Conservation (phyloP, 257 asterid genomes). For the Marsdenia floribunda region DNA sequence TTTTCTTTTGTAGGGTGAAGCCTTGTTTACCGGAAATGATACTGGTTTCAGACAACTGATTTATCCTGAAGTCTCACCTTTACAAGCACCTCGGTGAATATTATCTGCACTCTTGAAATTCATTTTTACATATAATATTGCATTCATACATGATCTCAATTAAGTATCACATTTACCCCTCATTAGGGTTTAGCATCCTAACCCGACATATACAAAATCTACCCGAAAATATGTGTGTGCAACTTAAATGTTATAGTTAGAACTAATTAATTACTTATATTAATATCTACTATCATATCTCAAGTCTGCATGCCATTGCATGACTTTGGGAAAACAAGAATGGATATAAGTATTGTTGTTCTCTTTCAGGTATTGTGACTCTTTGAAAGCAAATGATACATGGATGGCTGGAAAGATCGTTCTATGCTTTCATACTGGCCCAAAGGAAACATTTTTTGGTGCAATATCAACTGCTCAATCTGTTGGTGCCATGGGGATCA, state of each 20-base stretch:
- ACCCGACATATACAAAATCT: too few relatives aligned
- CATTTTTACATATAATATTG: too few relatives aligned
- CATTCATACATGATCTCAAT: too few relatives aligned
- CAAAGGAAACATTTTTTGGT: not conserved
- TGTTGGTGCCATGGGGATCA: conserved; percentile 33
- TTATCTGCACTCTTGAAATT: too few relatives aligned
- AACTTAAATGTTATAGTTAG: too few relatives aligned
- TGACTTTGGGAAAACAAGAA: too few relatives aligned
- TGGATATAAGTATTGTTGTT: not conserved
- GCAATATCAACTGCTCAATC: not conserved
- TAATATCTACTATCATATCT: too few relatives aligned
- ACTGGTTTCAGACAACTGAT: conserved; percentile 20
- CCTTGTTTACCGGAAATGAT: conserved; percentile 25
- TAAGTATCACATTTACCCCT: too few relatives aligned
- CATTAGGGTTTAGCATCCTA: too few relatives aligned
- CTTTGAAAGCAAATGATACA: conserved; percentile 20
- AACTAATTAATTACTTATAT: too few relatives aligned
- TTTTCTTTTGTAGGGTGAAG: conserved; percentile 27
- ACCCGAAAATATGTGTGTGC: too few relatives aligned
- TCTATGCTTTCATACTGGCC: conserved; percentile 24
- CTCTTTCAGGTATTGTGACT: conserved; percentile 26
- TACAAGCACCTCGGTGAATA: conserved; percentile 3
- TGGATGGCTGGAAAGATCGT: conserved; percentile 34
- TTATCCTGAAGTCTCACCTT: conserved; percentile 8
- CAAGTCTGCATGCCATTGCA: too few relatives aligned